A percentile compares a stretch with the other conserved stretches of the same genome.
These are phyloP conservation scores for Conticribra guillardii DNA, from an alignment of 108 stramenopile genomes.

Conservation along the genomic window DNA sequence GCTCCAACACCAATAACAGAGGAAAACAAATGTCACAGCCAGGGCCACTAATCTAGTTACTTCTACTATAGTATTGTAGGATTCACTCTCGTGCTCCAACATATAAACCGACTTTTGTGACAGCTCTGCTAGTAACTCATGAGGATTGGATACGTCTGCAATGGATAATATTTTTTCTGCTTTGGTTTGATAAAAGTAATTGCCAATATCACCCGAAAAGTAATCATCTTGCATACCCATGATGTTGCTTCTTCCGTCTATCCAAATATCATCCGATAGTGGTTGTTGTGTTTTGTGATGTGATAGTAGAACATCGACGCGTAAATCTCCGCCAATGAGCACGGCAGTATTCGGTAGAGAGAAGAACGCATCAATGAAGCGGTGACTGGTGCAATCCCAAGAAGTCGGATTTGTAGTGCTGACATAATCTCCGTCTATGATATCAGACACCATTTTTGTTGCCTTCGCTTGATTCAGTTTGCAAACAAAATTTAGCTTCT, in stretches of 20 bases:
- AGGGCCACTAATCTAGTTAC: constrained; percentile 53
- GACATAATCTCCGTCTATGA: neutral
- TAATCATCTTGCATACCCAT: constrained; percentile 22
- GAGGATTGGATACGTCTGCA: constrained; percentile 46
- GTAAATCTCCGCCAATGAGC: constrained; percentile 56
- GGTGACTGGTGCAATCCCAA: constrained; percentile 63
- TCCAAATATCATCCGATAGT: constrained; percentile 25
- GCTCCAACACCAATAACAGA: constrained; percentile 65
- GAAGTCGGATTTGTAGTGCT: constrained; percentile 9
- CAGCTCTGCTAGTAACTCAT: constrained; percentile 46
- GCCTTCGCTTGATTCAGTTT: constrained; percentile 22
- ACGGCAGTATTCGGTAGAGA: constrained; percentile 65
- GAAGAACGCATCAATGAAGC: constrained; percentile 62
- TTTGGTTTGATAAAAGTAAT: constrained; percentile 19
- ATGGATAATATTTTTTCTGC: constrained; percentile 32
- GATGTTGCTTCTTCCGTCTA: constrained; percentile 13
- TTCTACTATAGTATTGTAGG: constrained; percentile 44
- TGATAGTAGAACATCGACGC: constrained; percentile 53
- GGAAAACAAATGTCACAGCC: constrained; percentile 54
- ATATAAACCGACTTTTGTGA: constrained; percentile 55
- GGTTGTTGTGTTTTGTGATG: constrained; percentile 26
- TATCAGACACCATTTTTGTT: neutral
- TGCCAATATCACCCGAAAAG: neutral
- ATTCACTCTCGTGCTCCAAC: constrained; percentile 56
- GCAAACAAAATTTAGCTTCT: constrained; percentile 56